Conservation (phyloP, 106 monocot genomes). For the Apostasia ramifera region DNA sequence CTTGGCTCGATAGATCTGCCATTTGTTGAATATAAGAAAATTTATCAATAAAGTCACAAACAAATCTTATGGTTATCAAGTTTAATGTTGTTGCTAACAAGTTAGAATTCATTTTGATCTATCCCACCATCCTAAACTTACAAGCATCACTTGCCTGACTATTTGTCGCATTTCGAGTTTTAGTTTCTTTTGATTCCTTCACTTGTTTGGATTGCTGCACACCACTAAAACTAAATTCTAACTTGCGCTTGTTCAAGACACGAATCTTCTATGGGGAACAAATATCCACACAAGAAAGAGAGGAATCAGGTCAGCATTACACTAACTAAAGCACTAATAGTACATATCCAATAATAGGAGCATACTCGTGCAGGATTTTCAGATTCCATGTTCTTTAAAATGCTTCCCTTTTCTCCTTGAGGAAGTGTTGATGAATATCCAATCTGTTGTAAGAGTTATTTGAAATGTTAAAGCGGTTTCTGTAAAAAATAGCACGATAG, state of each 20-base stretch:
- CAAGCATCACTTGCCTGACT: conserved; percentile 8
- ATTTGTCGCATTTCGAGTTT: background rate
- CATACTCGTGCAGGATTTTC: conserved; percentile 3
- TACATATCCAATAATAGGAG: background rate
- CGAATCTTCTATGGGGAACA: background rate
- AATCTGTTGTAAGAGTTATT: background rate
- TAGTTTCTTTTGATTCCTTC: conserved; percentile 3
- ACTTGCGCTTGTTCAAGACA: background rate
- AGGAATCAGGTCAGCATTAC: background rate
- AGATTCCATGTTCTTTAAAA: conserved; percentile 11
- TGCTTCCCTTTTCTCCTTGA: conserved; percentile 4
- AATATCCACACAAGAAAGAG: background rate
- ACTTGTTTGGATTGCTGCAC: background rate
- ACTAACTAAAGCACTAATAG: background rate
- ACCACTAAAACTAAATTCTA: background rate
- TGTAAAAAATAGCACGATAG: background rate
- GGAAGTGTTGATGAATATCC: background rate
- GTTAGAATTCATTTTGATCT: too few species aligned
- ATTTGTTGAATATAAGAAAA: conserved; percentile 1
- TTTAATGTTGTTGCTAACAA: background rate
- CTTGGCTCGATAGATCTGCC: conserved; percentile 32
- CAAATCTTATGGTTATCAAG: background rate
- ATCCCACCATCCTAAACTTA: background rate
- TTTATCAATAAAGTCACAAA: background rate
- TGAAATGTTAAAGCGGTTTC: background rate